Conservation (phyloP, 129 eudicot species). For the Chrysanthemum seticuspe region DNA sequence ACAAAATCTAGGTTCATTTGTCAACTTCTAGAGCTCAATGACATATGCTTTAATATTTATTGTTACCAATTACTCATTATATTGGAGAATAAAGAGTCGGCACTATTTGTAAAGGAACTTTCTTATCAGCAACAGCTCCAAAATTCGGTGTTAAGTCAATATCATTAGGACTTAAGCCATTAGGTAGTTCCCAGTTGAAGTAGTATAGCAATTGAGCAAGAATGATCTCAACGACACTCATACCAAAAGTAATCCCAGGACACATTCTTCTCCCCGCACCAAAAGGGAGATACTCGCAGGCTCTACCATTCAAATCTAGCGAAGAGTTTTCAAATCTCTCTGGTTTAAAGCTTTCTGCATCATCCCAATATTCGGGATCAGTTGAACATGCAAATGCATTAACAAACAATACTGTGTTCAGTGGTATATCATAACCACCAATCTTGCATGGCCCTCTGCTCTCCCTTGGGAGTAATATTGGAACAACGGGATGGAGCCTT, state of each 20-base stretch:
- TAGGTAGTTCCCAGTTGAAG: constrained; percentile 24
- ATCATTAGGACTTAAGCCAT: constrained; percentile 16
- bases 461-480: constrained; percentile 32
- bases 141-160: constrained; percentile 6
- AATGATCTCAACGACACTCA: constrained; percentile 12
- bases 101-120: constrained; percentile 5
- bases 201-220: constrained; percentile 18
- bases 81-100: background rate
- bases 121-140: constrained; percentile 10
- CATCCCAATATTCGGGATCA: constrained; percentile 25
- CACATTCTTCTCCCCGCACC: constrained; percentile 16
- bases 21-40: background rate
- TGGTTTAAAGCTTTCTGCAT: constrained; percentile 9
- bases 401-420: constrained; percentile 18
- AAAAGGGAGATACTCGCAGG: constrained; percentile 1
- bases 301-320: background rate
- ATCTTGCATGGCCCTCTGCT: constrained; percentile 22
- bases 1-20: background rate
- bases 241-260: constrained; percentile 15
- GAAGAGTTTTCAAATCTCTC: constrained; percentile 8
- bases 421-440: constrained; percentile 10
- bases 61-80: background rate
- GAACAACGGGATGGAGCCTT: constrained; percentile 13
- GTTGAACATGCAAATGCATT: constrained; percentile 24
- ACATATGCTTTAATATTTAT: too few relatives aligned